Conservation (phyloP, 2,329 filamentous ascomycete genomes). For the Cryphonectria japonica region DNA sequence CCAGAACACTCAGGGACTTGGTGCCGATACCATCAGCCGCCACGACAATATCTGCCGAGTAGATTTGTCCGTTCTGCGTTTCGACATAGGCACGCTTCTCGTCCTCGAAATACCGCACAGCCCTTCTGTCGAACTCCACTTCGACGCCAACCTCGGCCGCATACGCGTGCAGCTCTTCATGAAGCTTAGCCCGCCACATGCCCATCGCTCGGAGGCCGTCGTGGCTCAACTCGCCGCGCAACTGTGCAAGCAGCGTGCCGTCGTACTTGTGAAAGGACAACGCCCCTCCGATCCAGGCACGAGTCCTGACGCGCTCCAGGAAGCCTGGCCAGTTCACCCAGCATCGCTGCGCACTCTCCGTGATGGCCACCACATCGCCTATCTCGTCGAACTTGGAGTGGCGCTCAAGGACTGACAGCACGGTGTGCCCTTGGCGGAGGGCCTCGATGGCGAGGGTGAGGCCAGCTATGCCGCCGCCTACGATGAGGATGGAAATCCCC, state of each 20-base stretch:
- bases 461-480: neutral
- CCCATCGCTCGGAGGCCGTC: neutral
- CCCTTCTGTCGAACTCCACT: neutral
- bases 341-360: neutral
- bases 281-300: neutral
- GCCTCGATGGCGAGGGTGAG: neutral
- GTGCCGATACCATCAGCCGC: neutral
- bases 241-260: neutral
- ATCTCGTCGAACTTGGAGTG: neutral
- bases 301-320: neutral
- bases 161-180: neutral
- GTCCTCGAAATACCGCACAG: neutral
- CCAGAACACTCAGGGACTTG: neutral
- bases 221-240: neutral
- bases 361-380: neutral
- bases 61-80: neutral
- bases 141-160: neutral
- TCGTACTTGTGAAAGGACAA: neutral
- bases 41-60: neutral
- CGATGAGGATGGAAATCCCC: neutral
- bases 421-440: neutral
- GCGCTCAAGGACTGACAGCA: neutral
- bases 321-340: neutral
- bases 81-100: neutral
- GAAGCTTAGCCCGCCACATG: neutral